A percentile compares a stretch with the other conserved stretches of the same genome.
phyloP scores from a whole-genome alignment of 768 basidiomycete species.

The Coprinopsis cinerea region DNA sequence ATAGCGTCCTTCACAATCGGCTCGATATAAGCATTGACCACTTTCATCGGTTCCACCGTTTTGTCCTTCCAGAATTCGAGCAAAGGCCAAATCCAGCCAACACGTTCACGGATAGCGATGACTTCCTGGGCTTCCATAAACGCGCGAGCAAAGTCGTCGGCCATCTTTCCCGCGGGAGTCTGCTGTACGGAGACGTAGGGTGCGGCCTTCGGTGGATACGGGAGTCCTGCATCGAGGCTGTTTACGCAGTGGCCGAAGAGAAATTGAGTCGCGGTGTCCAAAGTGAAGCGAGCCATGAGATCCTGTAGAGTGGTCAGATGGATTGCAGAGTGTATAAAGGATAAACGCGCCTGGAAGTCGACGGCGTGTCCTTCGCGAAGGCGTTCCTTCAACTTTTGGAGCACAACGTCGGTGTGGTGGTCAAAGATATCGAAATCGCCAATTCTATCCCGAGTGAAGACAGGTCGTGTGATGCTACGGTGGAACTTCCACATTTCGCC shows the following conservation, averaged over 20 bases:
- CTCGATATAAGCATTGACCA: constrained; percentile 47
- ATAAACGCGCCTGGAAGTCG: constrained; percentile 50
- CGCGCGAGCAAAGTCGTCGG: constrained; percentile 42
- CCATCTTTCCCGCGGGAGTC: constrained; percentile 22
- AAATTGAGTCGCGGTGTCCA: constrained; percentile 63
- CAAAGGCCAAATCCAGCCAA: constrained; percentile 50
- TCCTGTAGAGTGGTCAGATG: too few species aligned
- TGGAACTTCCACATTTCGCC: constrained; percentile 47
- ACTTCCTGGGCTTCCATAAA: constrained; percentile 43
- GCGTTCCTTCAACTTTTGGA: constrained; percentile 41
- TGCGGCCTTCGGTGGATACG: constrained; percentile 45
- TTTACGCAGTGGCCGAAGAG: constrained; percentile 57
- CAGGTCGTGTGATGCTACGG: constrained; percentile 58
- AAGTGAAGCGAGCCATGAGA: constrained; percentile 54
- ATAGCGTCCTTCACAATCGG: constrained; percentile 49
- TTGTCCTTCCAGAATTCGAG: constrained; percentile 43
- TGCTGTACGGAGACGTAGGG: constrained; percentile 18
- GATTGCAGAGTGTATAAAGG: too few species aligned
- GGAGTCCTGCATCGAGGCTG: constrained; percentile 43
- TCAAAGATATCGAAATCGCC: constrained; percentile 59
- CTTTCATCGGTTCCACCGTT: constrained; percentile 42
- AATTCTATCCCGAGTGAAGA: constrained; percentile 56
- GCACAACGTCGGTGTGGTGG: constrained; percentile 40
- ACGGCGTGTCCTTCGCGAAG: constrained; percentile 45
- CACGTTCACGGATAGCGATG: constrained; percentile 36